Percentiles rank a stretch among this genome's conserved stretches.
These are phyloP conservation scores for Fragaria iinumae DNA, from an alignment of 306 rosid genomes.

Conservation along the genomic window DNA sequence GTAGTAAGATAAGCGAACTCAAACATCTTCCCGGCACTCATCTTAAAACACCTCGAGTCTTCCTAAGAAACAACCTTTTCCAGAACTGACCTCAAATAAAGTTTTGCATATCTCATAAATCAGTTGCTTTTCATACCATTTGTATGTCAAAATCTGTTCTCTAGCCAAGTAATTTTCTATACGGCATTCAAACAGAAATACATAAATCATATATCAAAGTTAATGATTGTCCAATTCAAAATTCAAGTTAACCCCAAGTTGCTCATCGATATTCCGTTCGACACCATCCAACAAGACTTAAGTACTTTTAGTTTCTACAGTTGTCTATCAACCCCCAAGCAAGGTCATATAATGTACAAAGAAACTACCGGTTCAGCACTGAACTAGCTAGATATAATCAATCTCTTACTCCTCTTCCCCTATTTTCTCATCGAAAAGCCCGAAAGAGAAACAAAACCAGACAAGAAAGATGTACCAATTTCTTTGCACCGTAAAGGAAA, in stretches of 20 bases:
- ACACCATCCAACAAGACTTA: neutral
- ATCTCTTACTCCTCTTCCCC: neutral
- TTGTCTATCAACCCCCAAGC: neutral
- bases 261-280: neutral
- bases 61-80: neutral
- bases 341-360: neutral
- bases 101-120: neutral
- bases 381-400: neutral
- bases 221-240: neutral
- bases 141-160: neutral
- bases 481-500: constrained; percentile 59
- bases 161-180: neutral
- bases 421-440: neutral
- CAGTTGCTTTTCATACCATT: neutral
- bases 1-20: neutral
- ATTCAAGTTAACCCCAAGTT: neutral
- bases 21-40: neutral
- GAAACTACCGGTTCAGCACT: neutral
- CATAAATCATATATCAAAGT: neutral
- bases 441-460: neutral
- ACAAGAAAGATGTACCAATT: constrained; percentile 45
- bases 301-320: neutral
- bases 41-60: neutral
- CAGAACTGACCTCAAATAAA: neutral
- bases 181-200: neutral